Base-by-base conservation (phyloP, 495 filamentous ascomycete species). In the Amorphotheca resinae region DNA sequence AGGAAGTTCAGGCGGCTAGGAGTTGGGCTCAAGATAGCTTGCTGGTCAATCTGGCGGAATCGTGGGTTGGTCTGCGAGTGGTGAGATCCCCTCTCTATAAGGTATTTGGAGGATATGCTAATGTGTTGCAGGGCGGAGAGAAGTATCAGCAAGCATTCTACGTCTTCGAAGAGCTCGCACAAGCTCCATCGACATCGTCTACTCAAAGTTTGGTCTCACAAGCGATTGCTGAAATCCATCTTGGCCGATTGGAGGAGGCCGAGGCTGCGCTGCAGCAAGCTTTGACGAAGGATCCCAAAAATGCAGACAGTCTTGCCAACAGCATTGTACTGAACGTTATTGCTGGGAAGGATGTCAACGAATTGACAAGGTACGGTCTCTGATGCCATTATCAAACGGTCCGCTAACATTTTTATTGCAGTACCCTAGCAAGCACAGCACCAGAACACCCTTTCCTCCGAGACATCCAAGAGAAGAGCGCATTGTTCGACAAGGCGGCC, bases 71-170 rank as follows among this genome's bases (percentile, higher is more conserved):
- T 4, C 60, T 95, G 65, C 70, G 89, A 56, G 60, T 91, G 62
- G 87, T 93, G 72, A 33, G 79, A 74, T 45, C 22, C 20, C 23
- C 11, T 22, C 33, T n/a, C 16, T 14, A 30, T 18, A 21, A n/a
- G n/a, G n/a, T n/a, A n/a, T n/a, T 9, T 22, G 14, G 3, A 26
- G 23, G 28, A 38, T 41, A 38, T 52, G 36, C 36, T 31, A 28
- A 49, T 34, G 35, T 25, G 26, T 3, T 44, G 33, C 38, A 93
- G 84, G 91, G 91, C 56, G 87, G 87, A 48, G 89, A 95, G 49
- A 87, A 84, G 61, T 98, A 96, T 67, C 91, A 96, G 61, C 82
- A 86, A 51, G 82, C 89, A 26, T 98, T 91, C 67, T 98, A 98
- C 72, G 88, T 98, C 52, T 98, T 86, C 58, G 89, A 95, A 64